Evolutionary conservation across 2,329 filamentous ascomycete genomes (phyloP).

Genomic region (Diaporthe longicolla): DNA sequence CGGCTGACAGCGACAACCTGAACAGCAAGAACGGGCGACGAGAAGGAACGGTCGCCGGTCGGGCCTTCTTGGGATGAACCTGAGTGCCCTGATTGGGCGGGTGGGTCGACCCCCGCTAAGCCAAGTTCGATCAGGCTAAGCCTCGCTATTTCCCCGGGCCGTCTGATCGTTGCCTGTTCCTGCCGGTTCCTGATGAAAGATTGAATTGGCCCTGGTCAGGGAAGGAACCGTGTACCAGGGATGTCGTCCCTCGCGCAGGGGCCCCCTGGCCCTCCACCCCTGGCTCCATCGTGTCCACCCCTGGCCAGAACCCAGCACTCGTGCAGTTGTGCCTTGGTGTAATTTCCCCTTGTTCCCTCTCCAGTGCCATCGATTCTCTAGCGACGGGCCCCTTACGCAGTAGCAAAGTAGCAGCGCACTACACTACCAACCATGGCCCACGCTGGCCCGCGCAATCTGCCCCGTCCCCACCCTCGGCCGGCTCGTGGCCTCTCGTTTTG

Average conservation of each 20-base stretch:
- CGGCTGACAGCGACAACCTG: background rate
- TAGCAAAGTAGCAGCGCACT: too few relatives aligned
- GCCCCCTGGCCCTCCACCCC: background rate
- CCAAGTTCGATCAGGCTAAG: background rate
- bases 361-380: background rate
- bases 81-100: slow-evolving; percentile 20
- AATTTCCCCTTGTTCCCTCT: background rate
- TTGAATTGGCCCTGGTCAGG: background rate
- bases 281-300: slow-evolving; percentile 4
- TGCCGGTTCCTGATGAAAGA: slow-evolving; percentile 29
- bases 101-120: background rate
- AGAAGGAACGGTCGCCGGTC: slow-evolving; percentile 18
- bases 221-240: background rate
- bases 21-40: too few relatives aligned
- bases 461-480: slow-evolving; percentile 17
- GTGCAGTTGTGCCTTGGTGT: slow-evolving; percentile 31
- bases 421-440: slow-evolving; percentile 1
- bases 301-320: slow-evolving; percentile 2
- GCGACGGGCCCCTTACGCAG: background rate
- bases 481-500: slow-evolving; percentile 18
- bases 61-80: slow-evolving; percentile 30
- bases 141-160: slow-evolving; percentile 25
- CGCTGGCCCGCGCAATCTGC: slow-evolving; percentile 23
- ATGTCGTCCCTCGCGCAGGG: background rate
- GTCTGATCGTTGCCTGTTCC: slow-evolving; percentile 34